Conservation (phyloP, 805 yeast genomes). For the Debaryomyces tyrocola region DNA sequence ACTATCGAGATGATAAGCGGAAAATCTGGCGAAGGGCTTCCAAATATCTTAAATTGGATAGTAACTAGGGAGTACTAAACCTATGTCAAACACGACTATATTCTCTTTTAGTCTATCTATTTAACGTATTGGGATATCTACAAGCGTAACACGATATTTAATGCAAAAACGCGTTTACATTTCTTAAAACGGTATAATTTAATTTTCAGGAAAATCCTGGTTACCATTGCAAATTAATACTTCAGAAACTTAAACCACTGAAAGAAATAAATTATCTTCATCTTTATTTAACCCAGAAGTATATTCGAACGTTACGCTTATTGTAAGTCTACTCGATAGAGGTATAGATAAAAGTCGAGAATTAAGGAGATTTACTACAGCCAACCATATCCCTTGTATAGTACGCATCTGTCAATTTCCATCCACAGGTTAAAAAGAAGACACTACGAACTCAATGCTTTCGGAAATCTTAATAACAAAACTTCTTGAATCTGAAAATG, state of each 20-base stretch:
- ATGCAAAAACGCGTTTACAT: not conserved
- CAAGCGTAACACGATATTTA: not conserved
- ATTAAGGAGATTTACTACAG: too few species aligned
- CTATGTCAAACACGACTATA: not conserved
- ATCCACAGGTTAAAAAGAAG: too few species aligned
- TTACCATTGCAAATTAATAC: too few species aligned
- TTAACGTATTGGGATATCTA: not conserved
- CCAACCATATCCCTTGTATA: too few species aligned
- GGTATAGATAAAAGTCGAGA: too few species aligned
- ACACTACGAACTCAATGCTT: not conserved
- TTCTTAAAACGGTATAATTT: not conserved
- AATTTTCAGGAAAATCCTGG: not conserved
- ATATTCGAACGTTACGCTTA: too few species aligned
- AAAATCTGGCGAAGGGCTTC: conserved; percentile 30
- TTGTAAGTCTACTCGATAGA: too few species aligned
- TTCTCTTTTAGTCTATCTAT: too few species aligned
- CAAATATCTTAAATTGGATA: conserved; percentile 27
- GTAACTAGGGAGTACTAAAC: conserved; percentile 14
- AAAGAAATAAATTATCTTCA: too few species aligned
- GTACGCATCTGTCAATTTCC: too few species aligned
- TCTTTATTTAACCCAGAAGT: too few species aligned
- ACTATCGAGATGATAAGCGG: conserved; percentile 34
- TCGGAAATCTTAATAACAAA: not conserved
- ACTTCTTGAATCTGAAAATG: conserved; percentile 21
- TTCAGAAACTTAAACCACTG: too few species aligned